These are phyloP conservation scores for Penicillium waksmanii DNA, from an alignment of 495 filamentous ascomycete genomes.

Conservation along the genomic window DNA sequence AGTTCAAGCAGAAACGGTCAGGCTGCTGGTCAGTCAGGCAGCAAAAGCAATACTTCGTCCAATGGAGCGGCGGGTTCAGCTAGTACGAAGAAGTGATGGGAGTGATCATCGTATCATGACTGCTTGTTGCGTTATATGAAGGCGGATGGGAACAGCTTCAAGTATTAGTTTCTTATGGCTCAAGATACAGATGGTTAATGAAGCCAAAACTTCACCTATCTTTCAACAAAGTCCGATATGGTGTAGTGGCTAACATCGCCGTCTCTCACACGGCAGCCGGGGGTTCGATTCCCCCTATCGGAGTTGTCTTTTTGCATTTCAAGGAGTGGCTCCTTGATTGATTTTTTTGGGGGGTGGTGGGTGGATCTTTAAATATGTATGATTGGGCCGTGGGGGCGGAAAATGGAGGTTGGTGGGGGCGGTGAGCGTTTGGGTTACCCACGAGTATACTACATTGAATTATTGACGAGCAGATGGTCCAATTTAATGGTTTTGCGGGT, in stretches of 20 bases:
- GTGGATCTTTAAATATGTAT: neutral
- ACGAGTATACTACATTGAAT: neutral
- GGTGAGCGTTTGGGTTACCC: neutral
- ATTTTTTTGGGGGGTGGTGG: neutral
- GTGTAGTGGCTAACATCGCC: slow-evolving; percentile 44
- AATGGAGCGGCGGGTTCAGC: too few species aligned
- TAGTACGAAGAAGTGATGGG: too few species aligned
- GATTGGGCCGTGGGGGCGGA: slow-evolving; percentile 3
- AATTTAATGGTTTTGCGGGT: too few species aligned
- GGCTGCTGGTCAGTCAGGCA: too few species aligned
- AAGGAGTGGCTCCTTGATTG: too few species aligned
- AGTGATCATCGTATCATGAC: too few species aligned
- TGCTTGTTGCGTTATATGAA: too few species aligned
- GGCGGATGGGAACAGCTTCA: too few species aligned
- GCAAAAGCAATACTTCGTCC: too few species aligned
- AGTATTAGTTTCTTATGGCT: too few species aligned
- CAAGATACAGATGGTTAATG: neutral
- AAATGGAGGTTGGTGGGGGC: slow-evolving; percentile 2
- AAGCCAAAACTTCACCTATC: neutral
- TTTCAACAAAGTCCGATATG: slow-evolving; percentile 32
- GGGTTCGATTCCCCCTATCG: slow-evolving; percentile 31
- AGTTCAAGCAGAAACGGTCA: too few species aligned
- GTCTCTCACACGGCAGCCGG: slow-evolving; percentile 43
- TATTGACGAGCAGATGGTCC: neutral
- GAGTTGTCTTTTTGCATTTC: slow-evolving; percentile 10